Conservation (phyloP, 805 yeast species). For the Pichia pseudocactophila region DNA sequence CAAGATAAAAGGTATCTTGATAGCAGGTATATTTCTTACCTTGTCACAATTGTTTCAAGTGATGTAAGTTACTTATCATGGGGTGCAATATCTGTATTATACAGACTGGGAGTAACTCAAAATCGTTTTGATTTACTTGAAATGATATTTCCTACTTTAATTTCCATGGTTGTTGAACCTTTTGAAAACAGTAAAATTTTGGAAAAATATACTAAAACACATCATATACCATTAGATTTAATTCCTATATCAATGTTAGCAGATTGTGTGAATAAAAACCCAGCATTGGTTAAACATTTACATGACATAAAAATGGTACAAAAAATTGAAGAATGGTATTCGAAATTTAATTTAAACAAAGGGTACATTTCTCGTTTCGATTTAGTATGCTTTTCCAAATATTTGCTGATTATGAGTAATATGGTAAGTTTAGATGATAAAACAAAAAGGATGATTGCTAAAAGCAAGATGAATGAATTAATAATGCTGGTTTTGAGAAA, state of each 20-base stretch:
- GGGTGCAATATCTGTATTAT: not conserved
- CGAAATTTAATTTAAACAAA: not conserved
- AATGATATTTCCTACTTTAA: not conserved
- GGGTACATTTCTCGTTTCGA: not conserved
- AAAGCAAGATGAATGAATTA: constrained; percentile 24
- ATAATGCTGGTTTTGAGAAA: constrained; percentile 25
- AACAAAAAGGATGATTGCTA: constrained; percentile 27
- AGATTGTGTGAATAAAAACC: not conserved
- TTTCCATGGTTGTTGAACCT: not conserved
- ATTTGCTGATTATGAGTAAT: constrained; percentile 25
- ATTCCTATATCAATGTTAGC: constrained; percentile 5
- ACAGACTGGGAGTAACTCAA: not conserved
- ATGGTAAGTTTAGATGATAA: constrained; percentile 30
- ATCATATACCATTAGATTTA: not conserved
- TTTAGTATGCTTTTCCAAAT: constrained; percentile 4
- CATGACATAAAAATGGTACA: constrained; percentile 2
- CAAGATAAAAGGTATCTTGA: too few relatives aligned
- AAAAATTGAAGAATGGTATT: not conserved
- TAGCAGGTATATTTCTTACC: too few relatives aligned
- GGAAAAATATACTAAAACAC: not conserved
- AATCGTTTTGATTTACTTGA: not conserved
- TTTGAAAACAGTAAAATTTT: not conserved
- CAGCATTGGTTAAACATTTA: not conserved
- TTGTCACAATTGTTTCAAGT: too few relatives aligned
- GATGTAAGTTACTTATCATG: not conserved